A percentile compares a stretch with the other conserved stretches of the same genome.
phyloP scores from a whole-genome alignment of 441 rosid genomes.

The Syzygium malaccense region DNA sequence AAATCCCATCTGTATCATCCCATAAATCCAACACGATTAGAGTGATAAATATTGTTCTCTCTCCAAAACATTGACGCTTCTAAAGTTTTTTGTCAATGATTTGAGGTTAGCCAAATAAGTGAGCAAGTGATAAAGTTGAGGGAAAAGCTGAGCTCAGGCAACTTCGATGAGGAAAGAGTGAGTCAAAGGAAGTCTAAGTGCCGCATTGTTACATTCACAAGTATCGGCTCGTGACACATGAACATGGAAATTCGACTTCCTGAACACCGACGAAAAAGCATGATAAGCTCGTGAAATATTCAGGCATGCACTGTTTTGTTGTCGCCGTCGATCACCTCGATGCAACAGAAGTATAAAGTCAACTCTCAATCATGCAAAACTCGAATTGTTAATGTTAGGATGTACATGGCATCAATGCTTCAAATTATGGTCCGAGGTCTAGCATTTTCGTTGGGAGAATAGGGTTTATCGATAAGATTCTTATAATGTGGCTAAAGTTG shows the following conservation, averaged over 20 bases:
- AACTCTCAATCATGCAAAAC: neutral
- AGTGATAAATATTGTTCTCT: neutral
- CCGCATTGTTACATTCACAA: fast-evolving
- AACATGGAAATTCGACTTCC: neutral
- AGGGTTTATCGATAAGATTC: neutral
- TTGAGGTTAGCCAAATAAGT: neutral
- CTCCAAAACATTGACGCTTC: too few species aligned
- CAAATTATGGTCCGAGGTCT: neutral
- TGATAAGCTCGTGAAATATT: neutral
- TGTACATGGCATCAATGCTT: neutral
- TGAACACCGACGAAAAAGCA: neutral
- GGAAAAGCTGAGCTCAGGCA: neutral
- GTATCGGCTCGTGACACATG: neutral
- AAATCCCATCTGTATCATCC: neutral
- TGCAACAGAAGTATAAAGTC: neutral
- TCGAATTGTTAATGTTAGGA: neutral
- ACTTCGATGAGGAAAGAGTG: neutral
- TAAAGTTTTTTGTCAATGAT: neutral
- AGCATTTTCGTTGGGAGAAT: neutral
- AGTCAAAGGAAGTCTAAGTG: neutral
- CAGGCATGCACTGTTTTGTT: fast-evolving
- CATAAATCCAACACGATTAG: neutral
- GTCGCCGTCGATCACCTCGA: fast-evolving
- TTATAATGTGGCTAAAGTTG: neutral
- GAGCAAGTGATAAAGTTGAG: neutral